These are phyloP conservation scores for Apiospora marii DNA, from an alignment of 2,329 filamentous ascomycete species.

Conservation along the genomic window DNA sequence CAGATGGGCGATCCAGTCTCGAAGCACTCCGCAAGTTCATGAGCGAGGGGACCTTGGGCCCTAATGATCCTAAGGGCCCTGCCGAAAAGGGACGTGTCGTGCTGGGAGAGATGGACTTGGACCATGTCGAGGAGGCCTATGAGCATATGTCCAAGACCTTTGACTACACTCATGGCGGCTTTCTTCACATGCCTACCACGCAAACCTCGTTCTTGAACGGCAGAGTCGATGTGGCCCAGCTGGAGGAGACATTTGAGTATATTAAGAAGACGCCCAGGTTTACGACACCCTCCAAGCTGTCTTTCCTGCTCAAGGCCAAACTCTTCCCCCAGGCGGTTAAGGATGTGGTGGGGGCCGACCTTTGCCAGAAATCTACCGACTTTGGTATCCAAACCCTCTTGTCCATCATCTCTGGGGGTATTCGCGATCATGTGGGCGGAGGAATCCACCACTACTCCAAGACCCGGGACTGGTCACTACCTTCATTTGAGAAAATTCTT, in stretches of 20 bases:
- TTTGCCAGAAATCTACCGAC: conserved; percentile 74
- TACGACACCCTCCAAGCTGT: conserved; percentile 83
- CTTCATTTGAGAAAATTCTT: conserved; percentile 97
- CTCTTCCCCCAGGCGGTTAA: conserved; percentile 75
- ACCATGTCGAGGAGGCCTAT: conserved; percentile 90
- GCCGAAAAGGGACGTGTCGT: conserved; percentile 28
- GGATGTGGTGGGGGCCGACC: conserved; percentile 86
- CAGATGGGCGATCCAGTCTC: conserved; percentile 84
- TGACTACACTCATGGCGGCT: conserved; percentile 81
- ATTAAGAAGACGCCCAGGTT: conserved; percentile 88
- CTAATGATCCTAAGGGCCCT: conserved; percentile 32
- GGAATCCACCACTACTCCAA: conserved; percentile 81
- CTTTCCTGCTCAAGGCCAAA: conserved; percentile 79
- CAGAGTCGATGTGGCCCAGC: conserved; percentile 80
- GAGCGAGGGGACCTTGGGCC: conserved; percentile 78
- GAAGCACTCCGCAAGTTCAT: conserved; percentile 85
- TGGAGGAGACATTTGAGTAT: conserved; percentile 87
- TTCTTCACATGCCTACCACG: conserved; percentile 56
- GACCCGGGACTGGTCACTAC: conserved; percentile 90
- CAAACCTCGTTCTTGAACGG: conserved; percentile 25
- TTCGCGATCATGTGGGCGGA: conserved; percentile 64
- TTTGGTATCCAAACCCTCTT: conserved; percentile 86
- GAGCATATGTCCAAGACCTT: conserved; percentile 82
- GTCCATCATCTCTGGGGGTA: conserved; percentile 68
- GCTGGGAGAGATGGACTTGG: conserved; percentile 71